Conservation (phyloP, 495 filamentous ascomycete species). For the Evernia prunastri region DNA sequence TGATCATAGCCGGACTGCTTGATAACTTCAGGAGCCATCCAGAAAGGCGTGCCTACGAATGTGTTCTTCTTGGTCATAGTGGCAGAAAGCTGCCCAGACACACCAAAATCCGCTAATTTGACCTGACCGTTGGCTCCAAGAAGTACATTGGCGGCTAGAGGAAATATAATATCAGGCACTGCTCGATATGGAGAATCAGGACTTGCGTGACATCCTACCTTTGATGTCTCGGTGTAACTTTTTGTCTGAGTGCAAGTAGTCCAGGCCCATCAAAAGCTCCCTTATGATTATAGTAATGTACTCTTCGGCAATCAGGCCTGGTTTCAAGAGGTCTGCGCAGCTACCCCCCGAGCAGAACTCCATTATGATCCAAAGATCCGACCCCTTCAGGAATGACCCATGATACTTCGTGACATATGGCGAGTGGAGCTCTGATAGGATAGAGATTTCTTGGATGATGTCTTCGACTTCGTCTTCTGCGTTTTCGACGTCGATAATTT, state of each 20-base stretch:
- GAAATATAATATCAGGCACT: background rate
- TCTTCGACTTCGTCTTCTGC: conserved; percentile 98
- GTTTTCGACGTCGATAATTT: conserved; percentile 95
- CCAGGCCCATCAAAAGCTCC: conserved; percentile 81
- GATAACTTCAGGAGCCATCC: conserved; percentile 99
- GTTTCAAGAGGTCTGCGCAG: conserved; percentile 85
- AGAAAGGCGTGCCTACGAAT: conserved; percentile 96
- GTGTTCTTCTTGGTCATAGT: conserved; percentile 99
- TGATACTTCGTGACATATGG: conserved; percentile 95
- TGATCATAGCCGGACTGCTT: conserved; percentile 97
- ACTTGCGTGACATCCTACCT: conserved; percentile 46
- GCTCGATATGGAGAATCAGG: background rate
- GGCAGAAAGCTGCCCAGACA: conserved; percentile 91
- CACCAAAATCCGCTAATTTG: conserved; percentile 95
- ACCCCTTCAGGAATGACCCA: conserved; percentile 90
- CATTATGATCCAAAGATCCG: conserved; percentile 97
- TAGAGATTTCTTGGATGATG: conserved; percentile 96
- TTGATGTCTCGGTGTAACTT: conserved; percentile 98
- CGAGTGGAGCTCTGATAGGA: conserved; percentile 88
- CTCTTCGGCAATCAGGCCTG: conserved; percentile 82
- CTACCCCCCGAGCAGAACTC: conserved; percentile 91
- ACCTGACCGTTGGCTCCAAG: conserved; percentile 86
- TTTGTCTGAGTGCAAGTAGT: conserved; percentile 89
- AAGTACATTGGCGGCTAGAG: conserved; percentile 78
- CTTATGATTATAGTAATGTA: conserved; percentile 92